Evolutionary conservation across 139 green algal genomes (phyloP), one percentile per base, ranked within the genome.

Genomic region (Eudorina sp.): DNA sequence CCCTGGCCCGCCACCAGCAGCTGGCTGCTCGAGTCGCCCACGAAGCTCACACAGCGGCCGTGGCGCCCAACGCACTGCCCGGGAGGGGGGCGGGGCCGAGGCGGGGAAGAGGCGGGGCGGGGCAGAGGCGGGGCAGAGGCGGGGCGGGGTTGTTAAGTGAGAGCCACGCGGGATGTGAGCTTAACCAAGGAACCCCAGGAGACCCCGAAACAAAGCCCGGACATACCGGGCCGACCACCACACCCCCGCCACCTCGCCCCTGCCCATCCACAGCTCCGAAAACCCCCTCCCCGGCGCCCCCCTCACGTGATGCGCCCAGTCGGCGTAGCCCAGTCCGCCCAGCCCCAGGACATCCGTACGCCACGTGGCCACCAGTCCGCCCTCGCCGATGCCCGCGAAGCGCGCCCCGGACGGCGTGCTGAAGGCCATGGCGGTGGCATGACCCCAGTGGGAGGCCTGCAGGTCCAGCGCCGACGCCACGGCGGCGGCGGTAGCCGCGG

Each of bases 341-440:
- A 85, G 82, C 21, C 88, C 89, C 53, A 90, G 53, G 3, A 87
- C 91, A 45, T 97, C 95, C 72, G 96, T 84, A 3, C 96, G 90
- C 96, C 96, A 98, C 46, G 93, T 86, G 14, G 95, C 94, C 18
- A 97, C 94, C 69, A 97, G 82, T 0, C 96, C 96, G 7, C 96
- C 95, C 73, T 96, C 92, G 11, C 96, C 95, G 1, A 97, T 82
- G 19, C 89, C 94, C 0, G 90, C 94, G 92, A 98, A 98, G 34
- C 94, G 91, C 14, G 43, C 80, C 36, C 94, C 94, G 31, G 94
- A 94, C 53, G 89, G 92, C 31, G 90, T 86, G 45, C 82, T 91
- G 89, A 95, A 98, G n/a, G 90, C 79, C 83, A 97, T 66, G n/a
- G 77, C 72, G n/a, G 86, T 83, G 23, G 86, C 88, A 53, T 77